phyloP scores from a whole-genome alignment of 192 early-diverging fungal genomes.

The Podochytrium sp. region DNA sequence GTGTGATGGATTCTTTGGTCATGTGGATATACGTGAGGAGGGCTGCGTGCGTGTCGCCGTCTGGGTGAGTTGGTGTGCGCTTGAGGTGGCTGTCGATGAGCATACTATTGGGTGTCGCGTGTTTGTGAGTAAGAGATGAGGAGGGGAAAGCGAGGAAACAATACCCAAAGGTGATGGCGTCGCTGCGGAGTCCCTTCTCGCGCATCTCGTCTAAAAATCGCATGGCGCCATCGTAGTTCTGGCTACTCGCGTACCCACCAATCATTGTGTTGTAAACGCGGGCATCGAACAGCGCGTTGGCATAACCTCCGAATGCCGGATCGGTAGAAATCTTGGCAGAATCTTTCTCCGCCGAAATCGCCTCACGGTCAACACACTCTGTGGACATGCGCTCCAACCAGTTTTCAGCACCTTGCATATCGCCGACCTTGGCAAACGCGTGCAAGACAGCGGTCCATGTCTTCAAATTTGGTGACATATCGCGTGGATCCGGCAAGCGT shows the following conservation, averaged over 20 bases:
- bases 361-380: not conserved
- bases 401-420: conserved; percentile 19
- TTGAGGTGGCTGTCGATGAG: conserved; percentile 29
- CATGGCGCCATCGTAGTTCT: conserved; percentile 9
- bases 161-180: conserved; percentile 29
- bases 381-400: conserved; percentile 5
- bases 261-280: conserved; percentile 25
- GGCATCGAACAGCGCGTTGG: not conserved
- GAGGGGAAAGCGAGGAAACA: not conserved
- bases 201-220: conserved; percentile 3
- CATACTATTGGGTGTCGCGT: not conserved
- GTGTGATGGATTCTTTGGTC: not conserved
- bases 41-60: conserved; percentile 10
- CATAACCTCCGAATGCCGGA: not conserved
- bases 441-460: conserved; percentile 22
- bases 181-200: not conserved
- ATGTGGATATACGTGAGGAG: conserved; percentile 17
- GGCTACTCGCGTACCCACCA: conserved; percentile 11
- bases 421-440: conserved; percentile 5
- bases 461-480: conserved; percentile 16
- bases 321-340: not conserved
- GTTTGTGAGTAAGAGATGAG: too few species aligned
- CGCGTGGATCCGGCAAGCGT: not conserved
- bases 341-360: not conserved
- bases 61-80: not conserved